Base-by-base conservation (phyloP, 768 basidiomycete species). In the Hysterangium stoloniferum region DNA sequence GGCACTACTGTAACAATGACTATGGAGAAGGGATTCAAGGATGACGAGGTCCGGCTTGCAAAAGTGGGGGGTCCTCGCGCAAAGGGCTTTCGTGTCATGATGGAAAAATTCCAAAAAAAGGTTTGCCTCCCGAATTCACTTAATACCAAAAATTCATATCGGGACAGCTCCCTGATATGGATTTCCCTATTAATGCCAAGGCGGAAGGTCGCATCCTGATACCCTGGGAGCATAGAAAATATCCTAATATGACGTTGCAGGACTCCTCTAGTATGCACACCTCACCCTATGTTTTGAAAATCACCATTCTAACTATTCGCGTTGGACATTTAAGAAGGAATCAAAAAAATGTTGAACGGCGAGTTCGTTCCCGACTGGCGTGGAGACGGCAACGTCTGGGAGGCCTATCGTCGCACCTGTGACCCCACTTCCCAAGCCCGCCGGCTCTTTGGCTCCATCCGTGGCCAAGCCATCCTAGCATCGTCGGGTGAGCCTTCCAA, bases 121-220 rank as follows among this genome's bases (percentile, higher is more conserved):
- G 87, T 86, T 53, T 47, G 73, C 66, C 17, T 24, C 28, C 31
- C 6, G 29, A 19, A n/a, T n/a, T n/a, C n/a, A n/a, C n/a, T n/a
- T n/a, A n/a, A n/a, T n/a, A n/a, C n/a, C n/a, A n/a, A n/a, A 27
- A 25, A 38, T 19, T 3, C 6, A 29, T 32, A 52, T 52, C 59
- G 22, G 31, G 40, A 2, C 61, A 92, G 82, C 75, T 98, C 4
- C 94, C 95, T 13, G 82, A 98, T 69, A 83, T 99, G 83, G 86
- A 96, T 59, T 82, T 99, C 57, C 80, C 96, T 0, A 80, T 99
- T 67, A 98, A 97, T 59, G 82, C 87, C 22, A 87, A 85, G 68
- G 86, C 93, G 0, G 96, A 98, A 68, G 91, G 95, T 9, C 84
- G 96, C 12, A 81, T 99, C 7, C 72, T 99, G 13, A 83, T 95